Base-by-base conservation (phyloP, 116 monocot genomes). In the Iris pallida region DNA sequence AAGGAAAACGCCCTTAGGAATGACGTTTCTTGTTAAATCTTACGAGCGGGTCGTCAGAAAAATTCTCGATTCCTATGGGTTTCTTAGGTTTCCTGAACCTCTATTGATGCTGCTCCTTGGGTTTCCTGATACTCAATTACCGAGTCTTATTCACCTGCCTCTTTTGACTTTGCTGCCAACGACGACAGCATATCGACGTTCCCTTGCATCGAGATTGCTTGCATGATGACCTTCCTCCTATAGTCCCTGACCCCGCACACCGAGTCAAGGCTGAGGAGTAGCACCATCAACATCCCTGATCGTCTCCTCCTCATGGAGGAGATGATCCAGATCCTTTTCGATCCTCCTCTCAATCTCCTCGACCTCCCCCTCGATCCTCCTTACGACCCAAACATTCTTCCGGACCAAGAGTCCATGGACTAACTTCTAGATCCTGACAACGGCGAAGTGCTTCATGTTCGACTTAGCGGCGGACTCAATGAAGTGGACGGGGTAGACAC, bases 191-290 rank as follows among this genome's bases (percentile, higher is more conserved):
- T 70, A 61, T 85, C 85, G 44, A 90, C 55, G 42, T 17, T 55
- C 52, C 90, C 95, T 84, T 95, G 95, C 8, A 90, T 53, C 53
- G 18, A 8, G 59, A 95, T 82, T 64, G 79, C 84, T 72, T 80
- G 61, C 65, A 74, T 55, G 56, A 86, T 80, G 45, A 88, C 86
- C 78, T 71, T 79, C 74, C 74, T 83, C 69, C 91, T 51, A 15
- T 88, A 95, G 47, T 88, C 88, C 82, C 95, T 83, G 16, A 86
- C 86, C 46, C 84, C 88, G 1, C 88, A 70, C 10, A 91, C 86
- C 0, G 88, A 82, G 65, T 95, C 95, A 4, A 95, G 71, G 18
- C 78, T 55, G 20, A 91, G 65, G 15, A 95, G 76, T 69, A 88
- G 18, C 59, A 52, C 4, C 95, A 95, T 91, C 64, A 95, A 74